Evolutionary conservation across 2,329 filamentous ascomycete genomes (phyloP).

Genomic region (Pseudodiploospora longispora): DNA sequence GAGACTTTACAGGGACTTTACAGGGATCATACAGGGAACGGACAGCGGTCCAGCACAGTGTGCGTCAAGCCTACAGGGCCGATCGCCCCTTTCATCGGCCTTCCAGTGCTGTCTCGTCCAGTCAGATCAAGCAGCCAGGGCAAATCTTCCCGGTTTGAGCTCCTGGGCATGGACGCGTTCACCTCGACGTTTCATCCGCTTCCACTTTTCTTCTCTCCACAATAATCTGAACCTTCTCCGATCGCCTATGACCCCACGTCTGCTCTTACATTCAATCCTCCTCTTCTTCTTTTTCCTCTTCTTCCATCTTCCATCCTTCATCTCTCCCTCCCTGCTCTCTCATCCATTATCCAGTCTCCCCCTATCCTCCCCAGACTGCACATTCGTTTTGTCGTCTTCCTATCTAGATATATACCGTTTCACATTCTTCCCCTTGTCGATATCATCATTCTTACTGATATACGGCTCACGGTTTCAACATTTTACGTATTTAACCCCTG

Average conservation of each 20-base stretch:
- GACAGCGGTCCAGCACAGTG: too few relatives aligned
- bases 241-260: too few relatives aligned
- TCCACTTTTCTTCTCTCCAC: conserved; percentile 1
- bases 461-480: too few relatives aligned
- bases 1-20: too few relatives aligned
- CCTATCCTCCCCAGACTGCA: neutral
- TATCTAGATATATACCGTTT: conserved; percentile 7
- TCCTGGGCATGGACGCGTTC: neutral
- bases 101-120: neutral
- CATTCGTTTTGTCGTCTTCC: conserved; percentile 1
- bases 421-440: conserved; percentile 7
- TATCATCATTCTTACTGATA: conserved; percentile 15
- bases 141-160: neutral
- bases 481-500: too few relatives aligned
- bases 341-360: neutral
- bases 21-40: too few relatives aligned
- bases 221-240: neutral
- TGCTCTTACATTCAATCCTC: conserved; percentile 5
- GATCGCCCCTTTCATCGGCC: conserved; percentile 1
- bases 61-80: neutral
- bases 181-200: conserved; percentile 1
- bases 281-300: conserved; percentile 4
- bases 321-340: conserved; percentile 5
- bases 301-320: conserved; percentile 2
- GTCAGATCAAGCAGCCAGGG: conserved; percentile 1